Percentiles rank a stretch among this genome's conserved stretches.
phyloP scores from a whole-genome alignment of 768 basidiomycete species.

The Brasilioporus rufonigricans region DNA sequence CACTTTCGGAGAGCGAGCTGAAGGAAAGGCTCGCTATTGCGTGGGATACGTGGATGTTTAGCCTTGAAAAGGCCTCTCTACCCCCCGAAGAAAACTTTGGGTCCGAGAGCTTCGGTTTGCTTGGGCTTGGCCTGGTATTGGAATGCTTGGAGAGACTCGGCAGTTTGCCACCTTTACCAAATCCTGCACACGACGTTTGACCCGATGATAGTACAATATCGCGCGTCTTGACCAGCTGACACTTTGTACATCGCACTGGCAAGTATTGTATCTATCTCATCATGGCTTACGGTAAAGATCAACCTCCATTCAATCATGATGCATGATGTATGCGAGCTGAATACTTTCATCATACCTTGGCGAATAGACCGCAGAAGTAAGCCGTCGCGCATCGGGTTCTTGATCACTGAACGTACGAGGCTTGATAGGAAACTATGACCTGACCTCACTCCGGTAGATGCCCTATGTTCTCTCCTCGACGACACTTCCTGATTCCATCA shows the following conservation, averaged over 20 bases:
- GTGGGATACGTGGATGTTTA: constrained; percentile 32
- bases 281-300: constrained; percentile 22
- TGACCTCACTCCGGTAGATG: constrained; percentile 13
- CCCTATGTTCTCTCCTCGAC: background rate
- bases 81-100: constrained; percentile 33
- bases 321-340: constrained; percentile 4
- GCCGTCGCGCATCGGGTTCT: background rate
- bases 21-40: constrained; percentile 38
- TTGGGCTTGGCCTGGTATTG: background rate
- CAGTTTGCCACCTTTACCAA: constrained; percentile 23
- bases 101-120: constrained; percentile 62
- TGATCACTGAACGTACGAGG: background rate
- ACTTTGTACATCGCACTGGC: background rate
- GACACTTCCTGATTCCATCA: background rate
- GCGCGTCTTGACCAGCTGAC: background rate
- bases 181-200: background rate
- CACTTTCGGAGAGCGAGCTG: constrained; percentile 28
- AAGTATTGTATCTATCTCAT: background rate
- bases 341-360: background rate
- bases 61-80: constrained; percentile 36
- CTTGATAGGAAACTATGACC: constrained; percentile 9
- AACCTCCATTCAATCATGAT: background rate
- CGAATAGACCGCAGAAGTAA: constrained; percentile 18
- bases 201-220: background rate
- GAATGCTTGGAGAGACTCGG: background rate